Evolutionary conservation across 352 stramenopile genomes (phyloP).

Genomic region (Globisporangium cylindrosporum): DNA sequence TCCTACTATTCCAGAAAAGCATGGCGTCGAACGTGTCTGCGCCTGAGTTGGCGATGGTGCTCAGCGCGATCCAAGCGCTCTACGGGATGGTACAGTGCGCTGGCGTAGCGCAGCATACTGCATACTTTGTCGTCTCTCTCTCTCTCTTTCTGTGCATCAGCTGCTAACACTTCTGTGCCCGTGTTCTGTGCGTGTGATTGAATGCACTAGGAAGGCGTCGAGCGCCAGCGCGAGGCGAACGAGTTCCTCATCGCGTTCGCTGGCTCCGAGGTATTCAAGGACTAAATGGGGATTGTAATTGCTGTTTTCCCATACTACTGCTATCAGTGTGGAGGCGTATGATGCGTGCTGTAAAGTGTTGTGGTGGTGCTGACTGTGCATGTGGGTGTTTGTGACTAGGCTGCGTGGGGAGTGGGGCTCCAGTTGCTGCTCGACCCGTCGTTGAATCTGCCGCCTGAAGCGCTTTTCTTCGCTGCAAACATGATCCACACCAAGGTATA

Average conservation of each 20-base stretch:
- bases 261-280: constrained; percentile 29
- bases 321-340: not conserved
- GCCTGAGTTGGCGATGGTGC: constrained; percentile 34
- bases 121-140: too few relatives aligned
- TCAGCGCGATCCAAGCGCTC: constrained; percentile 54
- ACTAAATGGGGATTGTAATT: not conserved
- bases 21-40: not conserved
- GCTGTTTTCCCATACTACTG: not conserved
- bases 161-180: too few relatives aligned
- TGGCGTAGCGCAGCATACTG: too few relatives aligned
- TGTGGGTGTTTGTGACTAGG: constrained; percentile 16
- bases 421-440: constrained; percentile 52
- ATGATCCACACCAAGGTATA: constrained; percentile 68
- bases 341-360: not conserved
- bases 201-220: constrained; percentile 43
- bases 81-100: constrained; percentile 51
- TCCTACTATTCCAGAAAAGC: not conserved
- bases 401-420: constrained; percentile 45
- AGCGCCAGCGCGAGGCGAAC: constrained; percentile 64
- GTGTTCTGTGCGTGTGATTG: not conserved
- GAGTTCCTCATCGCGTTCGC: constrained; percentile 62
- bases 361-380: not conserved
- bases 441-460: constrained; percentile 39
- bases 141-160: too few relatives aligned
- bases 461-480: constrained; percentile 75